A percentile compares a stretch with the other conserved stretches of the same genome.
Conservation (phyloP, 2,329 filamentous ascomycete genomes). For the Didymella pomorum region DNA sequence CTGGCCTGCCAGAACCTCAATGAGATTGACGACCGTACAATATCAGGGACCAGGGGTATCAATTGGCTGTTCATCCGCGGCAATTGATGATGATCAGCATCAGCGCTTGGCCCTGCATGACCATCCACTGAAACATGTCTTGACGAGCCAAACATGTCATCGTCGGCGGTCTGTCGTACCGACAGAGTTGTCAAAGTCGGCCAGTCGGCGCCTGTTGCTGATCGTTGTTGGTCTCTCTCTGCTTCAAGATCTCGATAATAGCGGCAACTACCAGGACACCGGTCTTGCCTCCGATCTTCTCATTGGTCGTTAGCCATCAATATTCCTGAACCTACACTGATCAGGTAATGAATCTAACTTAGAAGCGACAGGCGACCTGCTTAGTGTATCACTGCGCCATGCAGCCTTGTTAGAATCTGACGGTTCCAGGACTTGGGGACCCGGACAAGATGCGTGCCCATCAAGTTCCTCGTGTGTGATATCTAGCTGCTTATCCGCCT, state of each 20-base stretch:
- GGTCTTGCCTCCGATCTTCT: background rate
- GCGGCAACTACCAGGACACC: slow-evolving; percentile 1
- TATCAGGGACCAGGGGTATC: background rate
- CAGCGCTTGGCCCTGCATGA: slow-evolving; percentile 20
- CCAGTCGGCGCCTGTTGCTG: slow-evolving; percentile 11
- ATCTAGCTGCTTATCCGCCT: slow-evolving; percentile 26
- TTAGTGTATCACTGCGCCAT: slow-evolving; percentile 12
- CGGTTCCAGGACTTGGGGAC: slow-evolving; percentile 31
- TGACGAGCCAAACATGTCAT: slow-evolving; percentile 19
- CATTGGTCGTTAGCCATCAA: background rate
- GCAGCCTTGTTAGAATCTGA: slow-evolving; percentile 19
- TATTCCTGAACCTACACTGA: background rate
- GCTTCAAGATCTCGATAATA: background rate
- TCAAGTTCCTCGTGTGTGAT: slow-evolving; percentile 19
- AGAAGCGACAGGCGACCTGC: background rate
- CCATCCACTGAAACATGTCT: slow-evolving; percentile 20
- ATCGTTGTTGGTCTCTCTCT: background rate
- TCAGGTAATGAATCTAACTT: slow-evolving; percentile 3
- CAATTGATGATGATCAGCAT: slow-evolving; percentile 27
- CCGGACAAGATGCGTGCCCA: slow-evolving; percentile 27
- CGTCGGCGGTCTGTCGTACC: slow-evolving; percentile 28
- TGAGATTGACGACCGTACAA: background rate
- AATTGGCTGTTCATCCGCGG: slow-evolving; percentile 9
- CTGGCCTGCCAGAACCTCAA: background rate
- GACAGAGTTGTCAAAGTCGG: slow-evolving; percentile 12